Conservation (phyloP, 139 green algal genomes). For the Trebouxia sp. region DNA sequence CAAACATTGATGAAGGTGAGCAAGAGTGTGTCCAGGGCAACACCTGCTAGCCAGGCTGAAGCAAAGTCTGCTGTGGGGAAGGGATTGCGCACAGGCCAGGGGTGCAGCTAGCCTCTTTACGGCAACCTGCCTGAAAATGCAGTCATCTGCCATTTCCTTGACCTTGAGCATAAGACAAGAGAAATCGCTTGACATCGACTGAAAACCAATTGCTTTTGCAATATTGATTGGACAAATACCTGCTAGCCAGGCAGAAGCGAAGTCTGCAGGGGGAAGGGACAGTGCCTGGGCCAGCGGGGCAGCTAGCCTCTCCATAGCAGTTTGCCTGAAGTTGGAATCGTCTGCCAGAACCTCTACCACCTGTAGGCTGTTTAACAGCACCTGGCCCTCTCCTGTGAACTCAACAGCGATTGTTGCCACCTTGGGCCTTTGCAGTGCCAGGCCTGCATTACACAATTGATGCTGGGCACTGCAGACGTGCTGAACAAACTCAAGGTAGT, state of each 20-base stretch:
- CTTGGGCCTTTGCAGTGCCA: not conserved
- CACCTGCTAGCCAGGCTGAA: constrained; percentile 33
- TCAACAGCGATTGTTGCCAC: not conserved
- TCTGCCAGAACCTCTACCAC: constrained; percentile 30
- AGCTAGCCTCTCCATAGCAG: constrained; percentile 32
- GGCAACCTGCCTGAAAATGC: too few relatives aligned
- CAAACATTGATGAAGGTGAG: too few relatives aligned
- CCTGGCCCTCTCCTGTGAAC: constrained; percentile 28
- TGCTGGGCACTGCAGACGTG: too few relatives aligned
- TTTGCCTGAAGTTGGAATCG: constrained; percentile 28
- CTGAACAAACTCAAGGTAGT: too few relatives aligned
- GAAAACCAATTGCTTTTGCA: too few relatives aligned
- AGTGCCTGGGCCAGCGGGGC: constrained; percentile 36
- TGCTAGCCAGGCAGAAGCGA: constrained; percentile 30
- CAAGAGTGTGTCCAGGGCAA: too few relatives aligned
- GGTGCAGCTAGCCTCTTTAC: too few relatives aligned
- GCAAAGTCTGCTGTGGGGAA: constrained; percentile 20
- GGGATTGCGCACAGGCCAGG: too few relatives aligned
- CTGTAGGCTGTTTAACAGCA: constrained; percentile 13
- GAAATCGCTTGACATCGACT: too few relatives aligned
- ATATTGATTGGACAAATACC: not conserved
- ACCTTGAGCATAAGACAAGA: too few relatives aligned
- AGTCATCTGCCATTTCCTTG: too few relatives aligned
- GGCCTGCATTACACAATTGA: too few relatives aligned
- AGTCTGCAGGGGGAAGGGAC: constrained; percentile 22